Evolutionary conservation across 1,284 basidiomycete species (phyloP), one percentile per base, ranked within the genome.

Genomic region (Rhodotorula mucilaginosa): DNA sequence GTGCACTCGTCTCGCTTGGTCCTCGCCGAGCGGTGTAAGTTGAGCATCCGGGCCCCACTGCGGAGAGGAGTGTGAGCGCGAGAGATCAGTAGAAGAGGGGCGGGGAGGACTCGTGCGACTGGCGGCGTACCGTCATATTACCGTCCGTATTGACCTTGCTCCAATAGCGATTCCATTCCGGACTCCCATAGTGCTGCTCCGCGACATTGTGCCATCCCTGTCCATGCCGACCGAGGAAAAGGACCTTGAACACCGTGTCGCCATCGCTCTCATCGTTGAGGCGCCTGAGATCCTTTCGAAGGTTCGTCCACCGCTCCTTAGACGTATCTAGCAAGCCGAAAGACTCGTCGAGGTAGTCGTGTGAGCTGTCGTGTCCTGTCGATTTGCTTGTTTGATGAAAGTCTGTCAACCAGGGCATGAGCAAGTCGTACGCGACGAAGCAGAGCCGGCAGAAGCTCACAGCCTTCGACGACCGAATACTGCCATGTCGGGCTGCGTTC

Each of bases 171-270:
- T 79, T 75, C 74, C 69, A 72, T 39, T 75, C 79, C 5, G 69
- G 66, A 2, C 84, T 84, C 0, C 91, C 90, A 78, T 93, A 90
- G 77, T 90, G 89, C 15, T 80, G 80, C 75, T 89, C 87, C 0
- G 84, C 92, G 10, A 90, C 83, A 71, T 92, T 92, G 80, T 92
- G 88, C 74, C 82, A 86, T 49, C 90, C 90, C 81, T 68, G 39
- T 13, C 90, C 90, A 74, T 92, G 90, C 72, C 90, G 82, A 5
- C 86, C 86, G 19, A 90, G 79, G 70, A 87, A 87, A 68, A 91
- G 83, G 16, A 90, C 75, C 77, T 90, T 91, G 80, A 87, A 86
- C 6, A 80, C 80, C 16, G 82, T 83, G 4, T 81, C 80, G 0
- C 76, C 71, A 8, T 82, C 79, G 2, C 84, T 82, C 0, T 80